phyloP scores from a whole-genome alignment of 2,329 filamentous ascomycete species.

The Meredithiella fracta region DNA sequence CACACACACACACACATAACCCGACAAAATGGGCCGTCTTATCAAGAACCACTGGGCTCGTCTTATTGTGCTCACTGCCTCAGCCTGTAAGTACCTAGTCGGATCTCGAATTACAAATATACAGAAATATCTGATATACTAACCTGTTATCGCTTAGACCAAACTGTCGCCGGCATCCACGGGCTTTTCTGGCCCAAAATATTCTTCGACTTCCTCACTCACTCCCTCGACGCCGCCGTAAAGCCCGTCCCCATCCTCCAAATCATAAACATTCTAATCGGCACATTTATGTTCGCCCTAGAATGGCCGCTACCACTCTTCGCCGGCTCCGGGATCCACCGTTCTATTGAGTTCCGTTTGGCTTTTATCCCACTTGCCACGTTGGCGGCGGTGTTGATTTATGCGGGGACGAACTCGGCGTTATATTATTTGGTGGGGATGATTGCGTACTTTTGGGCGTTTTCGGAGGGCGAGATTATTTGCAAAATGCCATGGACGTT shows the following conservation, averaged over 20 bases:
- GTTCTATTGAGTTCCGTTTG: slow-evolving; percentile 73
- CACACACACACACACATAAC: background rate
- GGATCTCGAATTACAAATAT: background rate
- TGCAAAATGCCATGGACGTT: slow-evolving; percentile 56
- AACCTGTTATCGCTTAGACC: slow-evolving; percentile 39
- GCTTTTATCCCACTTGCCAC: slow-evolving; percentile 66
- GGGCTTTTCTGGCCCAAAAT: slow-evolving; percentile 98
- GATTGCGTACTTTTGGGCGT: slow-evolving; percentile 87
- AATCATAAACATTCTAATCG: slow-evolving; percentile 73
- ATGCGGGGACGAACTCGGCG: slow-evolving; percentile 83
- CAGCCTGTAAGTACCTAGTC: slow-evolving; percentile 41
- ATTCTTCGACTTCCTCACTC: slow-evolving; percentile 93
- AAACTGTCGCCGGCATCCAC: slow-evolving; percentile 67
- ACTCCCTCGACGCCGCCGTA: slow-evolving; percentile 71
- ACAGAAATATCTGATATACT: background rate
- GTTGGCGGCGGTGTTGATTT: slow-evolving; percentile 60
- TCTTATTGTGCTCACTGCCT: slow-evolving; percentile 77
- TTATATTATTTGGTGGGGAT: slow-evolving; percentile 83
- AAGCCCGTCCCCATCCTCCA: slow-evolving; percentile 80
- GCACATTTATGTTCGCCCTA: slow-evolving; percentile 61
- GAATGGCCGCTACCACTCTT: slow-evolving; percentile 77
- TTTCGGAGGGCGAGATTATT: slow-evolving; percentile 80
- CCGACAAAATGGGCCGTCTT: slow-evolving; percentile 71
- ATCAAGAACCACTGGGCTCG: slow-evolving; percentile 99
- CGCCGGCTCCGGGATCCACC: slow-evolving; percentile 63